Evolutionary conservation across 208 protist species (phyloP).

Genomic region (Trypanosoma avium): DNA sequence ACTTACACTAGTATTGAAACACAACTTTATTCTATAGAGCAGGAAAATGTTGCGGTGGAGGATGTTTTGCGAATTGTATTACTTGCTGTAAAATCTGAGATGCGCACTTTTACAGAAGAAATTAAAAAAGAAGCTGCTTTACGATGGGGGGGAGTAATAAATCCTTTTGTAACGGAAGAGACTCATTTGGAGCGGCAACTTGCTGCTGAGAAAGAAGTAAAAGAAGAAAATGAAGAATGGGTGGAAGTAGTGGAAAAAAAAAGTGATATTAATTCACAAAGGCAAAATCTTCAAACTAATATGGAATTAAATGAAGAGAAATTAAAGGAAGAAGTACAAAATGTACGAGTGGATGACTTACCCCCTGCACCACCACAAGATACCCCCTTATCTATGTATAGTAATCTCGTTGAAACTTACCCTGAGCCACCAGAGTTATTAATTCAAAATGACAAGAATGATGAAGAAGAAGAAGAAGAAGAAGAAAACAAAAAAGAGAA

Average conservation of each 20-base stretch:
- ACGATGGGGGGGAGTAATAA: not conserved
- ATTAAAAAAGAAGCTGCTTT: constrained; percentile 36
- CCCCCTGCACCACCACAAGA: no score
- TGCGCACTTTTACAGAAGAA: constrained; percentile 37
- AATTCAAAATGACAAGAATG: not conserved
- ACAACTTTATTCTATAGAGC: constrained; percentile 25
- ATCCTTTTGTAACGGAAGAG: not conserved
- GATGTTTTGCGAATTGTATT: constrained; percentile 44
- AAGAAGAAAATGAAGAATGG: no score
- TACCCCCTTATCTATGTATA: no score
- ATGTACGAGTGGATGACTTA: no score
- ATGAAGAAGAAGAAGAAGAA: not conserved
- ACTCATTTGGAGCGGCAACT: no score
- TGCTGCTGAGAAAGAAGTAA: not conserved
- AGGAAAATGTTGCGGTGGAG: constrained; percentile 24
- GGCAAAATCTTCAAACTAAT: no score
- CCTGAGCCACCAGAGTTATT: no score
- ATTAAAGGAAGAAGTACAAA: no score
- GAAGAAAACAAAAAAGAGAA: not conserved
- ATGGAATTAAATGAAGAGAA: no score
- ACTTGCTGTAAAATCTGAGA: constrained; percentile 35
- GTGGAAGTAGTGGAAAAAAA: no score
- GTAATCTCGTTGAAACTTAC: no score
- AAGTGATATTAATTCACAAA: no score
- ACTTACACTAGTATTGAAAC: constrained; percentile 47